phyloP scores from a whole-genome alignment of 495 filamentous ascomycete species.

The Xylaria bambusicola region DNA sequence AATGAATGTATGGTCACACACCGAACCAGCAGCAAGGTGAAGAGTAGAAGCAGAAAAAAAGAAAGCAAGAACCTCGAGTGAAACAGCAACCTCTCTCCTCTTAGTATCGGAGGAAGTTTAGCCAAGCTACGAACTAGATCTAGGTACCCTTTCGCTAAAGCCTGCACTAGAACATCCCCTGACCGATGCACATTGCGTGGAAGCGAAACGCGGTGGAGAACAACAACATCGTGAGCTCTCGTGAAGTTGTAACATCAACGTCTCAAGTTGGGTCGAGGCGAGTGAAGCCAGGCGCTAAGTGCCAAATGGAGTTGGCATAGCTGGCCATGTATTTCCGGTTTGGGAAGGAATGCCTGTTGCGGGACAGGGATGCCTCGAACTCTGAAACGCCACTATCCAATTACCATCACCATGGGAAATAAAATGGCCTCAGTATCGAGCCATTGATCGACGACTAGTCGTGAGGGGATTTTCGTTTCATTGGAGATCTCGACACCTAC shows the following conservation, averaged over 20 bases:
- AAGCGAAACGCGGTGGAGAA: constrained; percentile 10
- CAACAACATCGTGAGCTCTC: not conserved
- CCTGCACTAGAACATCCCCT: not conserved
- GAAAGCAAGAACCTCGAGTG: not conserved
- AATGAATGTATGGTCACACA: constrained; percentile 11
- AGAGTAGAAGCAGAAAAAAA: constrained; percentile 23
- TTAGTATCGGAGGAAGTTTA: not conserved
- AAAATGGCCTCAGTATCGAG: not conserved
- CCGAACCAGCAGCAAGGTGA: constrained; percentile 27
- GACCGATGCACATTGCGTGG: not conserved
- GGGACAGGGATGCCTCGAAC: constrained; percentile 4
- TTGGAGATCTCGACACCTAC: not conserved
- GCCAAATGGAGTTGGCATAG: constrained; percentile 4
- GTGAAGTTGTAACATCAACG: constrained; percentile 11
- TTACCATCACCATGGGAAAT: too few species aligned
- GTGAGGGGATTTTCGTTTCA: not conserved
- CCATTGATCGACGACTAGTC: not conserved
- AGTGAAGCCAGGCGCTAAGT: constrained; percentile 11
- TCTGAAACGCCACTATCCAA: constrained; percentile 1
- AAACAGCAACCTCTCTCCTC: not conserved
- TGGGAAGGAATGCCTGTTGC: not conserved
- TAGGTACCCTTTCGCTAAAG: constrained; percentile 8
- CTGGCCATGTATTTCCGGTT: constrained; percentile 1
- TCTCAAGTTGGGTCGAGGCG: constrained; percentile 17
- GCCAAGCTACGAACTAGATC: not conserved